phyloP scores from a whole-genome alignment of 371 early-diverging fungal species.

The Chytridium lagenaria region DNA sequence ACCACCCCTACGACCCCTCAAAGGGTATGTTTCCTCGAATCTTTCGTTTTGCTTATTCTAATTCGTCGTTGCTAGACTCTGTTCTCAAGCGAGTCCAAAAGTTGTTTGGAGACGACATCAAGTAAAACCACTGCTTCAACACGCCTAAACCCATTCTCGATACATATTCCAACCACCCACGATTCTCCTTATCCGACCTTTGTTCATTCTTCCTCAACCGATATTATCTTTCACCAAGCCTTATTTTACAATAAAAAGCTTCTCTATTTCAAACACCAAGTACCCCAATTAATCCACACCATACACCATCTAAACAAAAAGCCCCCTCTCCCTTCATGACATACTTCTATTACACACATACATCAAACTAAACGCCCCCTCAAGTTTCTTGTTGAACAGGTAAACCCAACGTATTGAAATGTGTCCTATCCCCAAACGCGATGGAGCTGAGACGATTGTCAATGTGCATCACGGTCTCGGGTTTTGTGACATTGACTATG shows the following conservation, averaged over 20 bases:
- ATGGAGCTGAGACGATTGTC: constrained; percentile 32
- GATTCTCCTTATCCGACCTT: neutral
- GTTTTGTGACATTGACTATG: constrained; percentile 18
- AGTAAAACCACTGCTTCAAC: constrained; percentile 8
- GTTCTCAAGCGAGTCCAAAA: constrained; percentile 94
- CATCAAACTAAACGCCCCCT: constrained; percentile 1
- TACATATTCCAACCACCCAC: neutral
- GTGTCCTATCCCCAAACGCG: constrained; percentile 43
- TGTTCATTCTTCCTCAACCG: too few species aligned
- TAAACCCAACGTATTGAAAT: constrained; percentile 22
- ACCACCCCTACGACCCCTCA: constrained; percentile 87
- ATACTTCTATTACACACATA: too few species aligned
- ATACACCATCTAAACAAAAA: too few species aligned
- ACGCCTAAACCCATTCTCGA: neutral
- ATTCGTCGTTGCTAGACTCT: constrained; percentile 73
- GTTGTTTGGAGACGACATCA: constrained; percentile 78
- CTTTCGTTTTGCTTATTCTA: neutral
- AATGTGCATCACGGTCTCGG: neutral
- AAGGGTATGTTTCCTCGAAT: constrained; percentile 39
- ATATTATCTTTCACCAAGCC: too few species aligned
- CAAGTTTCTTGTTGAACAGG: neutral
- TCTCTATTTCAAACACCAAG: too few species aligned
- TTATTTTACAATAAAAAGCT: too few species aligned
- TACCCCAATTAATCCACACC: too few species aligned
- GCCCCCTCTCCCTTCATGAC: too few species aligned